Evolutionary conservation across 2,329 filamentous ascomycete species (phyloP).

Genomic region (Penicillium frequentans): DNA sequence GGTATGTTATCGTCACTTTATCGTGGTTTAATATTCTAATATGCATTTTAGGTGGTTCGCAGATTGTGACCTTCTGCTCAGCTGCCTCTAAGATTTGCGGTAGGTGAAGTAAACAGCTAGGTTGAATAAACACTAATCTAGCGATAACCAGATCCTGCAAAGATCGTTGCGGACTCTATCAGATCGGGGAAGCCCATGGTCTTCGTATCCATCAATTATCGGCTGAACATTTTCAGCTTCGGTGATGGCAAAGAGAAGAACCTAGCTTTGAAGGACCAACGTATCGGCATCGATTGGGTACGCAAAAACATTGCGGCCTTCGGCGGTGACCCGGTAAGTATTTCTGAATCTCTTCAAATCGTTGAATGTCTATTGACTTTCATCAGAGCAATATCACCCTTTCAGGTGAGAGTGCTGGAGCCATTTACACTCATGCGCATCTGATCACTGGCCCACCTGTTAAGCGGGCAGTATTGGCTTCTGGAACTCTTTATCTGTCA

Average conservation of each 20-base stretch:
- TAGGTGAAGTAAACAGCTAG: slow-evolving; percentile 17
- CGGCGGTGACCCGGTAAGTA: slow-evolving; percentile 39
- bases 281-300: slow-evolving; percentile 41
- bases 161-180: slow-evolving; percentile 39
- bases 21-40: background rate
- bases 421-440: slow-evolving; percentile 48
- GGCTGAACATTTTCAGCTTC: slow-evolving; percentile 49
- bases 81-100: slow-evolving; percentile 45
- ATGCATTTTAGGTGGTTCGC: slow-evolving; percentile 38
- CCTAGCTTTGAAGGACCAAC: slow-evolving; percentile 40
- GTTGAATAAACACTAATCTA: background rate
- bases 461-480: slow-evolving; percentile 40
- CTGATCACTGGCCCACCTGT: slow-evolving; percentile 33
- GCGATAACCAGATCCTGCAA: slow-evolving; percentile 30
- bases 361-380: background rate
- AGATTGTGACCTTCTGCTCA: slow-evolving; percentile 47
- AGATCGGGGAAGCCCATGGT: slow-evolving; percentile 38
- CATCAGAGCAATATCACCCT: slow-evolving; percentile 42
- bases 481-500: slow-evolving; percentile 46
- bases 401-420: slow-evolving; percentile 50
- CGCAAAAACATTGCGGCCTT: slow-evolving; percentile 41
- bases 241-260: slow-evolving; percentile 44
- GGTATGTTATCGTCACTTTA: slow-evolving; percentile 22
- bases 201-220: slow-evolving; percentile 46
- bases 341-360: background rate